Percentiles rank a stretch among this genome's conserved stretches.
Evolutionary conservation across 306 rosid genomes (phyloP).

Genomic region (Medicago lupulina): DNA sequence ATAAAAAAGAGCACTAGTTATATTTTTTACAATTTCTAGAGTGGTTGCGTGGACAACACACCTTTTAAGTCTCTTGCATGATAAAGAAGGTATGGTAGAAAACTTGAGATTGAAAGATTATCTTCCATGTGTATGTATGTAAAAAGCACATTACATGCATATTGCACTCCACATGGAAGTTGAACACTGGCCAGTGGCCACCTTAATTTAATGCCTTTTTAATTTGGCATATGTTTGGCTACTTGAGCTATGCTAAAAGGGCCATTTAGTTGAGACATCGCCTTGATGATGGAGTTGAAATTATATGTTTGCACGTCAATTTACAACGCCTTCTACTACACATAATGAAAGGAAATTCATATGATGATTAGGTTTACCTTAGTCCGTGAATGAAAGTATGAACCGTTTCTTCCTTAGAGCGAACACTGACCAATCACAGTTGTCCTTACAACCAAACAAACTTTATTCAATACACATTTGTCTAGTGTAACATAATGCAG

Average conservation of each 20-base stretch:
- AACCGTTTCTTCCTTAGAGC: slow-evolving; percentile 15
- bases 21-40: neutral
- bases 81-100: neutral
- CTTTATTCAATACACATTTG: neutral
- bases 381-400: slow-evolving; percentile 3
- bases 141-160: neutral
- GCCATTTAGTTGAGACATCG: slow-evolving; percentile 25
- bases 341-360: neutral
- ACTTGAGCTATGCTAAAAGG: slow-evolving; percentile 17
- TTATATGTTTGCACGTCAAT: neutral
- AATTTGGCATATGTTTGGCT: neutral
- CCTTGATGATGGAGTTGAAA: slow-evolving; percentile 8
- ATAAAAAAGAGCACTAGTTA: neutral
- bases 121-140: neutral
- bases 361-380: neutral
- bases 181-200: neutral
- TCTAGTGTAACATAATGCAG: neutral
- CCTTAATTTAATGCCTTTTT: neutral
- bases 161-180: neutral
- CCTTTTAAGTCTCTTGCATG: neutral
- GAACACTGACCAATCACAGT: neutral
- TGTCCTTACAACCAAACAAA: slow-evolving; percentile 9
- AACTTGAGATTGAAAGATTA: neutral
- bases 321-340: neutral
- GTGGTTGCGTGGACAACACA: slow-evolving; percentile 18